These are phyloP conservation scores for Ogataea siamensis DNA, from an alignment of 805 yeast genomes.

Conservation along the genomic window DNA sequence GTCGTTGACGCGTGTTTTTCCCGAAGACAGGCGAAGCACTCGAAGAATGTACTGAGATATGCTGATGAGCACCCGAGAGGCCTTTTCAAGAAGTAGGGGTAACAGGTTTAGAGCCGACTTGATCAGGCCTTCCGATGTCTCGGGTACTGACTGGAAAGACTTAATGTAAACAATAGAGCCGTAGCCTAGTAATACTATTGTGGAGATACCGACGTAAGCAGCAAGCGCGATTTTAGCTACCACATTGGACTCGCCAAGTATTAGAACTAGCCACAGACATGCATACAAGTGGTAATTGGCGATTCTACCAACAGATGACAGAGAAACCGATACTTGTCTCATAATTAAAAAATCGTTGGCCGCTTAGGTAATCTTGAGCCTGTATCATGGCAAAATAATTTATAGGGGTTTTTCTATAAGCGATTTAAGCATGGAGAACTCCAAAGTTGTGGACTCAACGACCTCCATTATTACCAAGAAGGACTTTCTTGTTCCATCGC, in stretches of 20 bases:
- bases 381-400: conserved; percentile 5
- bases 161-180: conserved; percentile 26
- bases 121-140: conserved; percentile 20
- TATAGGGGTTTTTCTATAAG: neutral
- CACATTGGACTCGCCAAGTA: conserved; percentile 26
- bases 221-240: conserved; percentile 31
- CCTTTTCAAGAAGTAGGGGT: conserved; percentile 25
- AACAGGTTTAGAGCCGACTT: conserved; percentile 20
- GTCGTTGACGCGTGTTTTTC: conserved; percentile 8
- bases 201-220: conserved; percentile 26
- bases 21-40: conserved; percentile 1
- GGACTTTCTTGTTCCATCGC: conserved; percentile 24
- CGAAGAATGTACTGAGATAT: conserved; percentile 7
- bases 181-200: conserved; percentile 19
- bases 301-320: conserved; percentile 18
- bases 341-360: conserved; percentile 8
- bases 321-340: conserved; percentile 8
- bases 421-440: conserved; percentile 7
- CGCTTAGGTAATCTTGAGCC: conserved; percentile 6
- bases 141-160: conserved; percentile 8
- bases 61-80: conserved; percentile 19
- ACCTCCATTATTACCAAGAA: conserved; percentile 21
- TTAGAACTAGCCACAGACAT: conserved; percentile 11
- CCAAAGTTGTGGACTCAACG: conserved; percentile 20
- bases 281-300: conserved; percentile 15